These are phyloP conservation scores for Diaporthe capsici DNA, from an alignment of 2,329 filamentous ascomycete genomes.

Conservation along the genomic window DNA sequence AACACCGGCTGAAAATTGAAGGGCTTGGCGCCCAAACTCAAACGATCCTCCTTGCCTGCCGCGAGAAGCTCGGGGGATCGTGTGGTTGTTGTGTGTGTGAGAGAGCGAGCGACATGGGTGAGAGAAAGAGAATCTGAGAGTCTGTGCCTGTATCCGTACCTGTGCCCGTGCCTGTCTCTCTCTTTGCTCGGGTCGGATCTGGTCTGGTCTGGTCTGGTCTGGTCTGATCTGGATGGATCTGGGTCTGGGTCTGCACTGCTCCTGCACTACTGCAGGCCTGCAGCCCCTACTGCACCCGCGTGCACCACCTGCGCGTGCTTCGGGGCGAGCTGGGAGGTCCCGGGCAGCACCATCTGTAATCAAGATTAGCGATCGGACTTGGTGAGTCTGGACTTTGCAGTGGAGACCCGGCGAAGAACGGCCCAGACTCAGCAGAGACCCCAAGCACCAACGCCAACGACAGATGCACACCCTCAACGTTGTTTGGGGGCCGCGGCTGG, in stretches of 20 bases:
- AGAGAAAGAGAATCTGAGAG: neutral
- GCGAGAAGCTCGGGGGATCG: neutral
- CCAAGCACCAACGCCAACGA: neutral
- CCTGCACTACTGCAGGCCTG: slow-evolving; percentile 31
- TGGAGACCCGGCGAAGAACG: slow-evolving; percentile 38
- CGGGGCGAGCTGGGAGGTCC: slow-evolving; percentile 21
- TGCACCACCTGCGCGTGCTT: slow-evolving; percentile 10
- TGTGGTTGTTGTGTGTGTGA: neutral
- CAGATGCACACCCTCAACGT: neutral
- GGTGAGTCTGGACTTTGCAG: slow-evolving; percentile 24
- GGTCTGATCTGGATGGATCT: slow-evolving; percentile 27
- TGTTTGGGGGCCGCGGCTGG: neutral
- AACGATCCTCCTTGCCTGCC: slow-evolving; percentile 29
- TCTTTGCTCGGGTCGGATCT: neutral
- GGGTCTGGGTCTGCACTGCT: slow-evolving; percentile 24
- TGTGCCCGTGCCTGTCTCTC: neutral
- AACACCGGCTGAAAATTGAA: slow-evolving; percentile 32
- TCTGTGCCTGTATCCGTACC: neutral
- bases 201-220: slow-evolving; percentile 21
- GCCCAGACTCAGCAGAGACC: slow-evolving; percentile 26
- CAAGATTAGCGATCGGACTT: slow-evolving; percentile 38
- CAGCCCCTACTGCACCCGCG: slow-evolving; percentile 20
- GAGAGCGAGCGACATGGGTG: neutral
- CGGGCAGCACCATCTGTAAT: slow-evolving; percentile 26
- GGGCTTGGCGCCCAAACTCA: slow-evolving; percentile 26